Base-by-base conservation (phyloP, 305 asterid species). In the Fraxinus floribunda region DNA sequence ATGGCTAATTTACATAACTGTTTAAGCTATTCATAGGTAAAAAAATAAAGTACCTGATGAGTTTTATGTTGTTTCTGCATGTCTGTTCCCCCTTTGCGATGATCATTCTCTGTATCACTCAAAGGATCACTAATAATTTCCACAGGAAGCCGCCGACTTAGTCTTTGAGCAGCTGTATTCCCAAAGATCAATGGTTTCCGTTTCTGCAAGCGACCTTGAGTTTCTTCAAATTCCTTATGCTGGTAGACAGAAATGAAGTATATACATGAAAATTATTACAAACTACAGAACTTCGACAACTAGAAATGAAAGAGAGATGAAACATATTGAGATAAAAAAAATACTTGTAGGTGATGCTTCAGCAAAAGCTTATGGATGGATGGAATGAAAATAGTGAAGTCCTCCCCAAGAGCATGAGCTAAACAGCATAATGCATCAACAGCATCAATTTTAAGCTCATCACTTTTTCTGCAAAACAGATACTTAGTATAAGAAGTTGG, bases 331-430 rank as follows among this genome's bases (percentile, higher is more conserved):
- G 79, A 44, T 34, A 39, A 41, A 68, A 68, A 38, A 32, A 46
- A 71, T 90, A 97, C 99, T 93, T 89, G 91, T 83, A 92, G 83
- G 38, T 91, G 95, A 91, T 97, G 93, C 88, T 92, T 97, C 88
- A 89, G 82, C 88, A 97, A 86, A 85, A 94, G 95, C 89, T 97
- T 97, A 84, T 89, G 97, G 85, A 94, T 92, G 79, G 99, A 94
- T 57, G 95, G 96, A 85, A 92, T 89, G 88, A 94, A 97, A 84
- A 97, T 97, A 78, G 98, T 82, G 89, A 97, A 97, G 86, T 94
- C 98, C 85, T 94, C 99, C 84, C 99, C 98, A 84, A 94, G 97
- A 86, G 98, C 92, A 87, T 93, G 96, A 85, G 99, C 99, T 66
- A 97, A 90, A 86, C 98, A 93, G 82, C 98, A 93, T 66, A 97